These are phyloP conservation scores for Combretum micranthum DNA, from an alignment of 345 rosid genomes.

Conservation along the genomic window DNA sequence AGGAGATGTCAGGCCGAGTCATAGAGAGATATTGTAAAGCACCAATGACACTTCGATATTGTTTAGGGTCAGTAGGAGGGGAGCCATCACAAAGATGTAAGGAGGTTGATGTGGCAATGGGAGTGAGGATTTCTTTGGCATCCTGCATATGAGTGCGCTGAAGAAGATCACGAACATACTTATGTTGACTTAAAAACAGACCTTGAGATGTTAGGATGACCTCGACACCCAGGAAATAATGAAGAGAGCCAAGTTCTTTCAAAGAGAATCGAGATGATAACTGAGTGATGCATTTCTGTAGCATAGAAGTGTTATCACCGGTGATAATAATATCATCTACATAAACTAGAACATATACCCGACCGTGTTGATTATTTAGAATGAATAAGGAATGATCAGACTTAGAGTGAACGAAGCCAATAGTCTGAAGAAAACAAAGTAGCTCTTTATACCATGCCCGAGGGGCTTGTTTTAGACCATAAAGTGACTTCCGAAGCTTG, in stretches of 20 bases:
- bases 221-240: slow-evolving; percentile 5
- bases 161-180: background rate
- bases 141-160: background rate
- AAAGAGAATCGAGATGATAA: background rate
- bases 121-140: background rate
- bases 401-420: accelerated
- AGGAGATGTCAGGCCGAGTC: background rate
- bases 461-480: slow-evolving; percentile 4
- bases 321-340: too few relatives aligned
- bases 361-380: too few relatives aligned
- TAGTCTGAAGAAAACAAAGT: background rate
- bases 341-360: too few relatives aligned
- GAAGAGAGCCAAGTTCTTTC: background rate
- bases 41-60: too few relatives aligned
- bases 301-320: accelerated
- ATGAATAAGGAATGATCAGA: slow-evolving; percentile 6
- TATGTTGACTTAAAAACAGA: background rate
- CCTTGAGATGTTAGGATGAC: accelerated
- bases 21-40: background rate
- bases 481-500: too few relatives aligned
- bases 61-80: accelerated
- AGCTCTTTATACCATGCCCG: background rate
- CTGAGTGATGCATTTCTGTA: accelerated
- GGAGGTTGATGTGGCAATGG: background rate
- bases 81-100: too few relatives aligned